Base-by-base conservation (phyloP, 345 rosid species). In the Excoecaria cochinchinensis region DNA sequence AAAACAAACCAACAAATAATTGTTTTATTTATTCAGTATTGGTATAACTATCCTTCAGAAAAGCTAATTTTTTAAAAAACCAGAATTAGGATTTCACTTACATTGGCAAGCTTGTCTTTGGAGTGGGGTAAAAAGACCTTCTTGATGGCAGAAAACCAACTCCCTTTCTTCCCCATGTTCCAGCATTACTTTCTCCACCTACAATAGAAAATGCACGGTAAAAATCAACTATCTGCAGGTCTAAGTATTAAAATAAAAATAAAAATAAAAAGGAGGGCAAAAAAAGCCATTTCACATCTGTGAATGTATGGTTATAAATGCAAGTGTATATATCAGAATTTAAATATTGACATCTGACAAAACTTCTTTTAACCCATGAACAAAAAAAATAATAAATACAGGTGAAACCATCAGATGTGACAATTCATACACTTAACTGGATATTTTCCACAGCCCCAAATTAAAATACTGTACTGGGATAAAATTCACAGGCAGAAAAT, bases 61-160 rank as follows among this genome's bases (percentile, higher is more conserved):
- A 39, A 71, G 69, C 53, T 42, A 58, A 10, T 50, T 60, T 46
- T 60, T 46, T 4, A 55, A 44, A 75, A 19, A 6, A 52, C 57
- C 53, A 68, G 40, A 53, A 50, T n/a, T 24, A 50, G 72, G 42
- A 36, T 51, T 11, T 6, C 17, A 77, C 92, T 91, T 85, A 95
- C 97, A 81, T 84, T 85, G 79, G 69, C 83, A 58, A 87, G 81
- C 79, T 91, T 93, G 81, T 91, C 93, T 84, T 90, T 90, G 72
- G 97, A 84, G 76, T 86, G 84, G 68, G 90, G 82, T 40, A 84
- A 74, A 76, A 95, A 95, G 76, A 86, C 91, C 79, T 87, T 91
- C 84, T 95, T 95, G 79, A 95, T 90, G 72, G 98, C 95, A 59
- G 97, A 86, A 88, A 93, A 88, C 99, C 99, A 95, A 71, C 90